phyloP scores from a whole-genome alignment of 176 grass and related monocot species.

The Avena atlantica region DNA sequence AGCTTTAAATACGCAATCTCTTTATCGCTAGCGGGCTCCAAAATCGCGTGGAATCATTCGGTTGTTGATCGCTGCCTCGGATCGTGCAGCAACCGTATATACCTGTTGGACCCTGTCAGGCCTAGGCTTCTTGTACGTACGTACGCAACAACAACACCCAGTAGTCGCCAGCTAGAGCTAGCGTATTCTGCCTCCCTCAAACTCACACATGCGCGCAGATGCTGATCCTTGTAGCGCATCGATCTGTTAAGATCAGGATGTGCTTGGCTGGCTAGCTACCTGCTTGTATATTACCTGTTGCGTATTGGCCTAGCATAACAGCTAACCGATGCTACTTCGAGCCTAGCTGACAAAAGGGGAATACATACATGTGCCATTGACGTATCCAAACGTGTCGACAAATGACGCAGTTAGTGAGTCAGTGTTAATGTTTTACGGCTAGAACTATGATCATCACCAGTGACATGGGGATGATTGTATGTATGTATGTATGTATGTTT shows the following conservation, averaged over 20 bases:
- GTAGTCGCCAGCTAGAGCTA: neutral
- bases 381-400: neutral
- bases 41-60: slow-evolving; percentile 20
- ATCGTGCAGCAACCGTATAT: neutral
- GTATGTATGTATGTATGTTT: neutral
- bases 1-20: neutral
- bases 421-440: neutral
- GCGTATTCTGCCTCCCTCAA: neutral
- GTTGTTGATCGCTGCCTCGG: neutral
- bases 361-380: neutral
- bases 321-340: neutral
- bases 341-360: neutral
- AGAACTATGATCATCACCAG: neutral
- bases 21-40: neutral
- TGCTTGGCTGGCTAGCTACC: neutral
- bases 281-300: neutral
- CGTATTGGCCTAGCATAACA: neutral
- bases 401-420: neutral
- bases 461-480: neutral
- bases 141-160: neutral
- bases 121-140: neutral
- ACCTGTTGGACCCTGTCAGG: neutral
- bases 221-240: neutral
- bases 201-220: neutral
- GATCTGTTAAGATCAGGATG: neutral